These are phyloP conservation scores for Multifurca ochricompacta DNA, from an alignment of 768 basidiomycete genomes.

Conservation along the genomic window DNA sequence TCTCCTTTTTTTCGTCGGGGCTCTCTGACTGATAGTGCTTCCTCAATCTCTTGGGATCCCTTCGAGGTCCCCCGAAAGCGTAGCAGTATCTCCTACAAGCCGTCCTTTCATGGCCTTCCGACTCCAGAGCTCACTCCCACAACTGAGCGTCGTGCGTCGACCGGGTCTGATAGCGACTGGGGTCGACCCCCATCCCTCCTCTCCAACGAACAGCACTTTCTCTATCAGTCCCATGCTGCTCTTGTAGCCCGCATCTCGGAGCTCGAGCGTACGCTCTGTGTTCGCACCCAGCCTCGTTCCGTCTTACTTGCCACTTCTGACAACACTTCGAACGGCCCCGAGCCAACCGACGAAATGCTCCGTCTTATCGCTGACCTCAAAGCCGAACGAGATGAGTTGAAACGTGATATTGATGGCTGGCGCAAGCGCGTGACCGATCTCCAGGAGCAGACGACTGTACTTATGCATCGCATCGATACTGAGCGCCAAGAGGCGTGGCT, in stretches of 20 bases:
- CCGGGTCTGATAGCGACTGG: conserved; percentile 28
- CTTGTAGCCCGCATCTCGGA: conserved; percentile 77
- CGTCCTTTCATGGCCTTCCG: conserved; percentile 44
- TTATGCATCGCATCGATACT: conserved; percentile 63
- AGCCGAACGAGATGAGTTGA: conserved; percentile 82
- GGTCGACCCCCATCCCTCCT: conserved; percentile 20
- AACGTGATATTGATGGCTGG: conserved; percentile 86
- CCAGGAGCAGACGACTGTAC: conserved; percentile 58
- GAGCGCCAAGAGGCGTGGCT: conserved; percentile 81
- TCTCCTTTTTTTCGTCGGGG: conserved; percentile 31
- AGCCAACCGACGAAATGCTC: conserved; percentile 73
- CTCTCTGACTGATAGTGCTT: conserved; percentile 25
- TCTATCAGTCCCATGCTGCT: conserved; percentile 76
- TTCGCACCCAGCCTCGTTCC: conserved; percentile 32
- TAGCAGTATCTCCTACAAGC: conserved; percentile 73
- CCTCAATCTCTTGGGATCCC: conserved; percentile 29
- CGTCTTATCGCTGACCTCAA: conserved; percentile 70
- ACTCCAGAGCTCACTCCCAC: conserved; percentile 73
- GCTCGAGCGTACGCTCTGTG: conserved; percentile 61
- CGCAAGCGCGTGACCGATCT: conserved; percentile 65
- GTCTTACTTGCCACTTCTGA: conserved; percentile 46
- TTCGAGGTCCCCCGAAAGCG: conserved; percentile 35
- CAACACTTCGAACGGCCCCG: conserved; percentile 31
- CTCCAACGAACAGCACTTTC: conserved; percentile 71
- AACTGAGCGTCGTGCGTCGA: conserved; percentile 38